phyloP scores from a whole-genome alignment of 2,329 filamentous ascomycete genomes.

The Remersonia thermophila region DNA sequence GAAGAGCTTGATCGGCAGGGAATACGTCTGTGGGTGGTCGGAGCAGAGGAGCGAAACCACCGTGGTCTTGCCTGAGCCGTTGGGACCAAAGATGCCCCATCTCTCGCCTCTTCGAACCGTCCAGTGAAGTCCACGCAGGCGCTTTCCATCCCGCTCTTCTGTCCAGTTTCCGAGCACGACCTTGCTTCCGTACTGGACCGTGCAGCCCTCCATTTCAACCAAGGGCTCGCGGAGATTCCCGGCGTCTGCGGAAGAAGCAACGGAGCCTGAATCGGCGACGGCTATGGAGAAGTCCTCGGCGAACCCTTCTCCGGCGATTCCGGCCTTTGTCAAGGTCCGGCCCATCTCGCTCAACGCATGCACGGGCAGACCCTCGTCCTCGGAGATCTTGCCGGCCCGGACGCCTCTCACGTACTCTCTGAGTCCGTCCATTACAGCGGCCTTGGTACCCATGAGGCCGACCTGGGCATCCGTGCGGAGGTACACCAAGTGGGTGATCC shows the following conservation, averaged over 20 bases:
- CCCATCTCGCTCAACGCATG: slow-evolving; percentile 39
- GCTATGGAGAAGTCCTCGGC: slow-evolving; percentile 14
- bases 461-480: slow-evolving; percentile 56
- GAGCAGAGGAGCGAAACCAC: slow-evolving; percentile 85
- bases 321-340: slow-evolving; percentile 29
- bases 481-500: slow-evolving; percentile 77
- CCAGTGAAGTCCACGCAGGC: slow-evolving; percentile 62
- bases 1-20: slow-evolving; percentile 76
- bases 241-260: too few relatives aligned
- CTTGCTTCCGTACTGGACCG: slow-evolving; percentile 68
- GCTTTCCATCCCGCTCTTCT: slow-evolving; percentile 38
- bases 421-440: slow-evolving; percentile 45
- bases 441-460: slow-evolving; percentile 51
- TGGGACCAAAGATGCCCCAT: slow-evolving; percentile 88
- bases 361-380: slow-evolving; percentile 37
- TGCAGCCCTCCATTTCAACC: slow-evolving; percentile 78
- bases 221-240: slow-evolving; percentile 49
- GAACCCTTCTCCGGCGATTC: slow-evolving; percentile 27
- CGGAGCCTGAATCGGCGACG: too few relatives aligned
- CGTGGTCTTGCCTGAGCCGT: slow-evolving; percentile 93
- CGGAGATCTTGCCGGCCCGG: slow-evolving; percentile 28
- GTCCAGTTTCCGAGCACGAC: slow-evolving; percentile 71
- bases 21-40: slow-evolving; percentile 91
- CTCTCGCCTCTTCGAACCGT: slow-evolving; percentile 70
- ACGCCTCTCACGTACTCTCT: slow-evolving; percentile 36